Base-by-base conservation (phyloP, 164 flowering plant genomes). In the Pachysandra terminalis region DNA sequence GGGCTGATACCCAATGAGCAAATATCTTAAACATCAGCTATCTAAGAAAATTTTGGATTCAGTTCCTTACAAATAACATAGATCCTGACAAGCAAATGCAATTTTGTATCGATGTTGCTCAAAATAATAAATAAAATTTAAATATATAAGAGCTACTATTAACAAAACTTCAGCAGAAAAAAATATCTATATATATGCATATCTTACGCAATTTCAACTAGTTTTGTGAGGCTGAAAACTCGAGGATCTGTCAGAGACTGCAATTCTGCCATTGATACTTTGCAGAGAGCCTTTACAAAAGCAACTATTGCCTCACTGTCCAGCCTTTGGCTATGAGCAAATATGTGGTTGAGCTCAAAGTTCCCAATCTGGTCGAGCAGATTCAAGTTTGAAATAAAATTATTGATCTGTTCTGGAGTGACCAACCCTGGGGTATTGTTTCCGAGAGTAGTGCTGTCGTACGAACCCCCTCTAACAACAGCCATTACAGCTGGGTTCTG, bases 211-310 rank as follows among this genome's bases (percentile, higher is more conserved):
- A 96, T 91, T 79, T 96, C 98, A 71, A 96, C 97, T 51, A 96
- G 80, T 81, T 96, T 96, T 57, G 96, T 96, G 68, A 96, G 96
- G 83, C 99, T 89, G 82, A 96, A 96, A 52, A 96, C 98, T 59
- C 99, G 97, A 71, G 99, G 98, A 69, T 96, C 98, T 54, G 93
- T 86, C 59, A 93, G 99, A 71, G 99, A 96, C 79, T 96, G 99
- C 86, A 96, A 75, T 72, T 96, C 99, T 66, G 85, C 77, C 74
- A 93, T 88, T 54, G 99, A 82, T 75, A 96, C 99, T 82, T 91
- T 93, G 80, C 96, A 88, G 58, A 96, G 89, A 22, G 98, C 97
- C 80, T 79, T 93, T 55, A 96, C 99, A 84, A 96, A 96, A 70
- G 96, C 88, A 63, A 90, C 96, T 64, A 96, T 96, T 45, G 95